These are phyloP conservation scores for Tetradesmus lagerheimii DNA, from an alignment of 139 green algal species.

Conservation along the genomic window DNA sequence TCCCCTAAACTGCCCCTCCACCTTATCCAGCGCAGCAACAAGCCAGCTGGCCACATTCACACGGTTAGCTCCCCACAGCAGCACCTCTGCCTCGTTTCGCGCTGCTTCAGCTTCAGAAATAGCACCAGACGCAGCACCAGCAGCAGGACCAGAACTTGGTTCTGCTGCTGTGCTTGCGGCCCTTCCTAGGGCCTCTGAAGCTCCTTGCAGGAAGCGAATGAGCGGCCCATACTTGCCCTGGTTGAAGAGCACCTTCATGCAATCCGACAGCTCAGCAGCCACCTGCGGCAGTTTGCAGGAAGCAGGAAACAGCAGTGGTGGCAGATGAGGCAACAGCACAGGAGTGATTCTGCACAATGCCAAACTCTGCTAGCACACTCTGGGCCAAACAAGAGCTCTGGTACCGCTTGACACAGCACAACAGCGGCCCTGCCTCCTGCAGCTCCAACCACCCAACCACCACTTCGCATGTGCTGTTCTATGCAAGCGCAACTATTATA, in stretches of 20 bases:
- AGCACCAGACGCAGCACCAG: background rate
- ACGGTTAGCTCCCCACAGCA: slow-evolving; percentile 1
- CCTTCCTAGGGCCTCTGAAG: background rate
- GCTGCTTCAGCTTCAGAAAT: background rate
- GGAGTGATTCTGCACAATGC: no score
- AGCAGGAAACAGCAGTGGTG: background rate
- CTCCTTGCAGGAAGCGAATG: slow-evolving; percentile 1
- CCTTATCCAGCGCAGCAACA: background rate
- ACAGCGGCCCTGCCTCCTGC: no score
- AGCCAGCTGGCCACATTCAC: slow-evolving; percentile 14
- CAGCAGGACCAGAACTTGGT: background rate
- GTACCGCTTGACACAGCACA: no score
- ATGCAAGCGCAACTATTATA: background rate
- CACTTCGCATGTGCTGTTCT: background rate
- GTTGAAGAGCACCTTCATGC: slow-evolving; percentile 38
- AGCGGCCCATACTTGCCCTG: background rate
- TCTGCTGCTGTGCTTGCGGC: slow-evolving; percentile 15
- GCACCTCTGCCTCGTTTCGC: background rate
- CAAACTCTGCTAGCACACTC: no score
- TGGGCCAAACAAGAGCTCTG: no score
- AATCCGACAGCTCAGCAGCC: slow-evolving; percentile 22
- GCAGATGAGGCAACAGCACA: background rate
- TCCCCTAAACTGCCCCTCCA: slow-evolving; percentile 1
- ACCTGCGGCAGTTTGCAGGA: slow-evolving; percentile 7
- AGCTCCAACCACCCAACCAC: no score